These are phyloP conservation scores for Pyrenochaeta sp. DNA, from an alignment of 2,329 filamentous ascomycete species.

Conservation along the genomic window DNA sequence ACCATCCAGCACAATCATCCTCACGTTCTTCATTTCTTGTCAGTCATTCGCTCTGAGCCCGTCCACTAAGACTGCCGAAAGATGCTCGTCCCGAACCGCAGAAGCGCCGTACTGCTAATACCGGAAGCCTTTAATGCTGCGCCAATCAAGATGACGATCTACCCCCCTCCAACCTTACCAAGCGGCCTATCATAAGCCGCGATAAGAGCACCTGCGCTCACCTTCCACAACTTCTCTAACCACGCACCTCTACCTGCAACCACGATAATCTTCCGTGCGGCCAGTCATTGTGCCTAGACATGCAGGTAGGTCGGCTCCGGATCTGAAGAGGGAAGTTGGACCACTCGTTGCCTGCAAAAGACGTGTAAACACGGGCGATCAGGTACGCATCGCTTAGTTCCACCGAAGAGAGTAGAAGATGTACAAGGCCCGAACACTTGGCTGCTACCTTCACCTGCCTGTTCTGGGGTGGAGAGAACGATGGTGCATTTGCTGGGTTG, in stretches of 20 bases:
- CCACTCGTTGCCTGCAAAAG: constrained; percentile 13
- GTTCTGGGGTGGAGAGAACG: constrained; percentile 29
- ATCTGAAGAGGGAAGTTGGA: constrained; percentile 37
- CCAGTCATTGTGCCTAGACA: constrained; percentile 22
- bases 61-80: constrained; percentile 19
- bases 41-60: constrained; percentile 30
- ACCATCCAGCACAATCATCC: background rate
- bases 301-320: constrained; percentile 42
- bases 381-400: constrained; percentile 28
- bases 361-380: constrained; percentile 21
- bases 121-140: constrained; percentile 23
- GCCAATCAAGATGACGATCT: constrained; percentile 38
- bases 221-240: constrained; percentile 4
- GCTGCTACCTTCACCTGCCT: constrained; percentile 36
- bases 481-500: constrained; percentile 20
- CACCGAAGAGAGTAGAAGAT: constrained; percentile 24
- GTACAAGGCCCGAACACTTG: constrained; percentile 25
- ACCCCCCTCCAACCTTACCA: constrained; percentile 17
- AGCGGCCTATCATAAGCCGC: constrained; percentile 35
- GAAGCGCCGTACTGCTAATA: constrained; percentile 19
- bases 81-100: constrained; percentile 27
- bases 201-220: constrained; percentile 40
- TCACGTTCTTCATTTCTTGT: constrained; percentile 29
- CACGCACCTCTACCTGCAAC: constrained; percentile 21
- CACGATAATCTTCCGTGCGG: constrained; percentile 24